phyloP scores from a whole-genome alignment of 208 protist species.

The Trypanosoma vivax region DNA sequence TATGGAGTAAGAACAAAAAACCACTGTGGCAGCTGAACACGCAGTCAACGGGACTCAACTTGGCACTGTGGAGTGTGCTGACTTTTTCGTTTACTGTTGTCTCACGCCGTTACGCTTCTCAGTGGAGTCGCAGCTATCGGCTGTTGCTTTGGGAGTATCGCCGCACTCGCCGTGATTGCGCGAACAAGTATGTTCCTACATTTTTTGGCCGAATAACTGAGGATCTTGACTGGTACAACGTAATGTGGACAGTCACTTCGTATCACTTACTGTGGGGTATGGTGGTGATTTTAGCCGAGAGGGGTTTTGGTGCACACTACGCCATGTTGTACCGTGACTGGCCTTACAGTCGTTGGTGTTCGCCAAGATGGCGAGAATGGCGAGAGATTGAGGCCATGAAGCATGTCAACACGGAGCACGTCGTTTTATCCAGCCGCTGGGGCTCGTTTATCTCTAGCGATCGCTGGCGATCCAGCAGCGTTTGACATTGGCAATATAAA shows the following conservation, averaged over 20 bases:
- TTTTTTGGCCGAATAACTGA: conserved; percentile 59
- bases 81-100: conserved; percentile 29
- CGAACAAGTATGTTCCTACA: conserved; percentile 53
- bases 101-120: conserved; percentile 32
- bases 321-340: conserved; percentile 66
- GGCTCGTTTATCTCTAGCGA: conserved; percentile 65
- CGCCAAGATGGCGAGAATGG: conserved; percentile 82
- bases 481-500: conserved; percentile 17
- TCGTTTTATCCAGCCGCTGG: conserved; percentile 43
- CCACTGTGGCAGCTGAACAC: conserved; percentile 53
- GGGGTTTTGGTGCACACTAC: conserved; percentile 67
- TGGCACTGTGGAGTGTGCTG: conserved; percentile 35
- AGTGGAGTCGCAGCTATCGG: conserved; percentile 52
- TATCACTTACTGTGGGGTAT: conserved; percentile 82
- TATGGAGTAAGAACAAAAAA: conserved; percentile 85
- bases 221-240: conserved; percentile 80
- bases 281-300: conserved; percentile 57
- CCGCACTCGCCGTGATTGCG: conserved; percentile 45
- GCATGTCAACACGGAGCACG: conserved; percentile 51
- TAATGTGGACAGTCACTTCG: conserved; percentile 46
- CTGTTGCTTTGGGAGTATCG: conserved; percentile 76
- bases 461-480: conserved; percentile 52
- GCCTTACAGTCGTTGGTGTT: conserved; percentile 71
- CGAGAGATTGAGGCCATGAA: conserved; percentile 66
- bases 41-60: conserved; percentile 58